Evolutionary conservation across 345 rosid genomes (phyloP).

Genomic region (Rubroshorea leprosula): DNA sequence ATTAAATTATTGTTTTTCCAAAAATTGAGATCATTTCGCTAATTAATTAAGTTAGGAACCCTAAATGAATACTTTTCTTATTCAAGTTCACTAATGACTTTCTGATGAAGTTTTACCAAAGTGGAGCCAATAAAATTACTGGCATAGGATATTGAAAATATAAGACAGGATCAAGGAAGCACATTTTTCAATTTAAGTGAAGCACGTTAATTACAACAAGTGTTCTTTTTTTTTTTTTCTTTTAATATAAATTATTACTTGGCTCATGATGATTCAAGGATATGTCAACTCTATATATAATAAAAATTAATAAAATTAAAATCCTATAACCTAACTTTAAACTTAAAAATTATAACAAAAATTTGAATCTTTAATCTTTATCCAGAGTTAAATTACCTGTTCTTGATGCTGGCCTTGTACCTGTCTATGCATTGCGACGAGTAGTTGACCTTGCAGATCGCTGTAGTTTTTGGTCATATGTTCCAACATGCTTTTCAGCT

Average conservation of each 20-base stretch:
- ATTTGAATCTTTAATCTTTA: no score
- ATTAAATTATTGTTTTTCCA: no score
- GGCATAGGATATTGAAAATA: conserved; percentile 1
- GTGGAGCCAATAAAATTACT: not conserved
- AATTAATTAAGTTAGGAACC: no score
- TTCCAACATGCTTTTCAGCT: conserved; percentile 52
- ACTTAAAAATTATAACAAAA: no score
- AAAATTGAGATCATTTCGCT: no score
- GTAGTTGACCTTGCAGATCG: conserved; percentile 56
- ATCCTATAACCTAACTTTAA: not conserved
- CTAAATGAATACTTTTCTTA: no score
- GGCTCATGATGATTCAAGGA: not conserved
- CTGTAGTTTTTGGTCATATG: conserved; percentile 51
- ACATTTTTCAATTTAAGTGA: conserved; percentile 4
- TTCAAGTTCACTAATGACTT: no score
- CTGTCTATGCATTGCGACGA: conserved; percentile 18
- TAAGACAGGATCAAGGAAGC: conserved; percentile 8
- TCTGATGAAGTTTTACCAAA: no score
- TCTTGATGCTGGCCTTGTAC: not conserved
- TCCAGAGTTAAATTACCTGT: not conserved
- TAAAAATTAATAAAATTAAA: not conserved
- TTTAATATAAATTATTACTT: not conserved
- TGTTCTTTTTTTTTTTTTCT: not conserved
- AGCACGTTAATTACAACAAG: conserved; percentile 16
- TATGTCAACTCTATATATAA: no score